Evolutionary conservation across 2,329 filamentous ascomycete species (phyloP), one percentile per base, ranked within the genome.

Genomic region (Blastomyces emzantsi): DNA sequence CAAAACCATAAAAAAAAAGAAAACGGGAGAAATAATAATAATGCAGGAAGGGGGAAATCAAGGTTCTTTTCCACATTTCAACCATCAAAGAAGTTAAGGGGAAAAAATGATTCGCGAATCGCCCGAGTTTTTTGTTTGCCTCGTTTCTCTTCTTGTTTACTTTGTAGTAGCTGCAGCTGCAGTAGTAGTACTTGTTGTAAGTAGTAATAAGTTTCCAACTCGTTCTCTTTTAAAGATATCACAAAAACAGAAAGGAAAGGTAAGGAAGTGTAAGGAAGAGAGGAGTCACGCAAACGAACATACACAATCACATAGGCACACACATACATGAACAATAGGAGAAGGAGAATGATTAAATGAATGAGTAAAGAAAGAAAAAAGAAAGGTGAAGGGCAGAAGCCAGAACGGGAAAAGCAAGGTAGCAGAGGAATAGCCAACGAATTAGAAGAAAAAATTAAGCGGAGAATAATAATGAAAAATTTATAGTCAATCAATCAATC

Each of bases 31-130:
- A 25, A 58, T 15, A 49, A 39, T 47, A 59, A 30, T 39, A 63
- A 62, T 43, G 60, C 39, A 49, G 47, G 47, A 39, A 39, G 36
- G 36, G 60, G 51, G 43, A 45, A 43, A 55, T 55, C 13, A 59
- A 28, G 36, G 9, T 54, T 63, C 55, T 49, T 63, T 63, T 60
- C 49, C 45, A 41, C 45, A 36, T 60, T 60, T 63, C 52, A 55
- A 59, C 47, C 45, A 62, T 57, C 51, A 62, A 43, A 62, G 33
- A 36, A 39, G 36, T 39, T 11, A 13, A 13, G 2, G 9, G 36
- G 30, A 39, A 13, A 13, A 39, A 56, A 56, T 17, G 22, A 17
- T 3, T 19, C 22, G 22, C 28, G 36, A 25, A 36, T 61, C 56
- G n/a, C 9, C 9, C 13, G 6, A 6, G 13, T 2, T 22, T 41